A percentile compares a stretch with the other conserved stretches of the same genome.
Conservation (phyloP, 306 rosid species). For the Oemleria cerasiformis region DNA sequence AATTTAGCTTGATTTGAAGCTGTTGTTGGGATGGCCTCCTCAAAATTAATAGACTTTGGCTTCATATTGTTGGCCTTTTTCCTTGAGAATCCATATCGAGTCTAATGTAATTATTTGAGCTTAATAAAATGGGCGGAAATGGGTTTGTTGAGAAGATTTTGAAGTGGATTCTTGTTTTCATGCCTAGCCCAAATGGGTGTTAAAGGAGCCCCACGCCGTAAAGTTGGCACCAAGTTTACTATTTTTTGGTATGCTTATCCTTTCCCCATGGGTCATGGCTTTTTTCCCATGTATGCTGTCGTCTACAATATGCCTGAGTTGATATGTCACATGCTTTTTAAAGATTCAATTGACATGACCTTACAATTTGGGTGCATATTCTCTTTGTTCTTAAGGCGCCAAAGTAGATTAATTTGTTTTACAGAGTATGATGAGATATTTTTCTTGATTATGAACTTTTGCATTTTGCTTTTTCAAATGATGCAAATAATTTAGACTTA, state of each 20-base stretch:
- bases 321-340: not conserved
- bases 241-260: not conserved
- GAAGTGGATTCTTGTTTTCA: constrained; percentile 10
- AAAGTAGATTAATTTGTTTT: not conserved
- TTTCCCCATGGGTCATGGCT: not conserved
- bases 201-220: not conserved
- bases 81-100: not conserved
- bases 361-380: not conserved
- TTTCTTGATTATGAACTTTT: not conserved
- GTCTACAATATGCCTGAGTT: not conserved
- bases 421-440: not conserved
- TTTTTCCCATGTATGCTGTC: not conserved
- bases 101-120: not conserved
- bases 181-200: not conserved
- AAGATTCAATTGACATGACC: constrained; percentile 1
- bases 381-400: not conserved
- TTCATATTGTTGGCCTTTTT: not conserved
- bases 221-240: constrained; percentile 7
- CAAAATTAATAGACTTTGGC: not conserved
- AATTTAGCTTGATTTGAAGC: not conserved
- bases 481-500: not conserved
- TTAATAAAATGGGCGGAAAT: not conserved
- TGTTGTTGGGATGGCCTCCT: not conserved
- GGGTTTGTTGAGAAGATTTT: not conserved
- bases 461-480: not conserved